Conservation (phyloP, 1,284 basidiomycete genomes). For the Fomitiporia mediterranea region DNA sequence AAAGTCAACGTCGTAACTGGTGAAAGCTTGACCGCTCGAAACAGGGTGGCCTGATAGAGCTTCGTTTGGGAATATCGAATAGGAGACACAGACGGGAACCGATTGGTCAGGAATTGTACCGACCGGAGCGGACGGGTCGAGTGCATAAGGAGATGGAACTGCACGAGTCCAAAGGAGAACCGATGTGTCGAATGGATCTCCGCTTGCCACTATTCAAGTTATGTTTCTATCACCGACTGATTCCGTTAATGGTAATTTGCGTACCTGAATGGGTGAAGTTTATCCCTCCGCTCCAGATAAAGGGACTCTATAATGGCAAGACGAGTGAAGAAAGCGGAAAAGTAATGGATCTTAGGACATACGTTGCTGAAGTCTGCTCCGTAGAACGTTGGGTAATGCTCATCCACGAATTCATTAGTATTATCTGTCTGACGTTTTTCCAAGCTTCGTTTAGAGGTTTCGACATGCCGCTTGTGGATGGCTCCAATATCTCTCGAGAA, state of each 20-base stretch:
- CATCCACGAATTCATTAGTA: slow-evolving; percentile 40
- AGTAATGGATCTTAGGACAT: slow-evolving; percentile 18
- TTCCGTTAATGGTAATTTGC: neutral
- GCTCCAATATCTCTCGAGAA: slow-evolving; percentile 37
- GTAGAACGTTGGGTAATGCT: slow-evolving; percentile 52
- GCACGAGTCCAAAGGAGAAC: slow-evolving; percentile 63
- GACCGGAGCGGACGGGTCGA: slow-evolving; percentile 22
- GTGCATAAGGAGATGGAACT: slow-evolving; percentile 31
- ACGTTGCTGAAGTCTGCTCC: slow-evolving; percentile 51
- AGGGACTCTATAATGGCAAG: slow-evolving; percentile 36
- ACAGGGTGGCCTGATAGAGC: slow-evolving; percentile 37
- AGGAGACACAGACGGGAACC: slow-evolving; percentile 55
- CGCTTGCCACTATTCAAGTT: slow-evolving; percentile 25
- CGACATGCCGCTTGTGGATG: slow-evolving; percentile 37
- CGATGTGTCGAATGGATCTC: slow-evolving; percentile 57
- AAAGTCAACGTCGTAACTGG: slow-evolving; percentile 61
- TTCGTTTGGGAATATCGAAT: slow-evolving; percentile 39
- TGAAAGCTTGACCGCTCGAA: slow-evolving; percentile 50
- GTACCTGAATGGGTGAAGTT: slow-evolving; percentile 45
- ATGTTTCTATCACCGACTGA: neutral
- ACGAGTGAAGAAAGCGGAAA: neutral
- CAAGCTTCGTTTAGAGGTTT: slow-evolving; percentile 23
- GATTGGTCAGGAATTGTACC: slow-evolving; percentile 42
- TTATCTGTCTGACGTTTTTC: slow-evolving; percentile 37
- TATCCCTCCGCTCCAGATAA: slow-evolving; percentile 49